Evolutionary conservation across 345 rosid species (phyloP).

Genomic region (Citrus glauca): DNA sequence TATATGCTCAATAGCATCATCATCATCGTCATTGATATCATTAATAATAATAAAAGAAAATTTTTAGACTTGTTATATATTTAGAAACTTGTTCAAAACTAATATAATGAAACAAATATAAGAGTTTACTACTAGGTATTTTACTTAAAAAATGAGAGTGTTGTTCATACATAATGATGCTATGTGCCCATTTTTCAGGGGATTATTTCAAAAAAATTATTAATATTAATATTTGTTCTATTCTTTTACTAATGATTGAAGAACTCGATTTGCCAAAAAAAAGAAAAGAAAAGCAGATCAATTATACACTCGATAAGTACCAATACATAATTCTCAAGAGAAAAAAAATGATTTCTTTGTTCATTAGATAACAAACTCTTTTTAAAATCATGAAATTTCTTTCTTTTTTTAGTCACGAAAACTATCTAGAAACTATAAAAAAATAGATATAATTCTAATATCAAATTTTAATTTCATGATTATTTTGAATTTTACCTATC

Average conservation of each 20-base stretch:
- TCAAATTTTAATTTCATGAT: not conserved
- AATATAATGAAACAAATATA: not conserved
- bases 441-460: not conserved
- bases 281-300: not conserved
- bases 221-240: not conserved
- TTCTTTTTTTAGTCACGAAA: too few relatives aligned
- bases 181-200: not conserved
- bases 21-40: too few relatives aligned
- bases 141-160: not conserved
- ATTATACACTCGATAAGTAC: not conserved
- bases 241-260: not conserved
- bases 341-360: too few relatives aligned
- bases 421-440: too few relatives aligned
- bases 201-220: not conserved
- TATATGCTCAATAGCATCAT: rapidly evolving
- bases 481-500: not conserved
- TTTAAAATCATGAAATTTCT: too few relatives aligned
- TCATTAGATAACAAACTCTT: too few relatives aligned
- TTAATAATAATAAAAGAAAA: not conserved
- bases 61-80: not conserved
- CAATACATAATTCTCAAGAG: too few relatives aligned
- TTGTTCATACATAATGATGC: not conserved
- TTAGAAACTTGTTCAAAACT: not conserved
- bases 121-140: not conserved
- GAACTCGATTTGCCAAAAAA: not conserved